A percentile compares a stretch with the other conserved stretches of the same genome.
phyloP scores from a whole-genome alignment of 768 basidiomycete genomes.

The Kockovaella imperatae region DNA sequence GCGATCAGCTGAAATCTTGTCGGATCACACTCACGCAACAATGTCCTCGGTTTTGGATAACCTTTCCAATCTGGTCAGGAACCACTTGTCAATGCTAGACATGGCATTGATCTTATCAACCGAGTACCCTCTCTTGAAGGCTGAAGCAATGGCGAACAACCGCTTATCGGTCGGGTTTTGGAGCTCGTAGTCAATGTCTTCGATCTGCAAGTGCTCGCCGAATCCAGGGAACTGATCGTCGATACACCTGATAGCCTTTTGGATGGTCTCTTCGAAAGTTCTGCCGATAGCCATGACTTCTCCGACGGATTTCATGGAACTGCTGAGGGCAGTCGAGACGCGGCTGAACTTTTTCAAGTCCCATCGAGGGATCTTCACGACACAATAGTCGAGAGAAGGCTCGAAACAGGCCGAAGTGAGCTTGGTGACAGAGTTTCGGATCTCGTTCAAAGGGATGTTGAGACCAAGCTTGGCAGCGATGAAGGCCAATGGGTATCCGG shows the following conservation, averaged over 20 bases:
- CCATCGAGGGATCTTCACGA: slow-evolving; percentile 99
- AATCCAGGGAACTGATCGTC: slow-evolving; percentile 94
- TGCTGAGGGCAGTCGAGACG: slow-evolving; percentile 81
- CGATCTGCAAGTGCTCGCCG: slow-evolving; percentile 60
- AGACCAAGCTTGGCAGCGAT: slow-evolving; percentile 97
- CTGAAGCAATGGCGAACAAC: slow-evolving; percentile 89
- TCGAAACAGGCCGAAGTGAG: slow-evolving; percentile 96
- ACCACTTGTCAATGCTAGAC: slow-evolving; percentile 99
- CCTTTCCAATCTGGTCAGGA: slow-evolving; percentile 77
- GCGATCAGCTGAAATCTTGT: background rate
- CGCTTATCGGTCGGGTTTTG: slow-evolving; percentile 93
- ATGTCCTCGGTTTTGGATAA: slow-evolving; percentile 72
- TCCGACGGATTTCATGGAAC: slow-evolving; percentile 98
- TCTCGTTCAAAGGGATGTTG: slow-evolving; percentile 92
- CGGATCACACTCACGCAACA: slow-evolving; percentile 56
- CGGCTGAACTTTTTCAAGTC: slow-evolving; percentile 96
- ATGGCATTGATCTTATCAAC: slow-evolving; percentile 96
- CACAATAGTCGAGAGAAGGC: slow-evolving; percentile 91
- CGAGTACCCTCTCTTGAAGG: slow-evolving; percentile 84
- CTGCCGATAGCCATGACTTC: slow-evolving; percentile 99
- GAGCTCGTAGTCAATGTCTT: slow-evolving; percentile 87
- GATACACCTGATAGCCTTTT: slow-evolving; percentile 94
- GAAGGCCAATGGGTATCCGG: slow-evolving; percentile 95
- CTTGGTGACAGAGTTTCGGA: slow-evolving; percentile 95
- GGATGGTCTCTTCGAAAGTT: slow-evolving; percentile 97